phyloP scores from a whole-genome alignment of 1,284 basidiomycete genomes.

The Leccinum insolens region DNA sequence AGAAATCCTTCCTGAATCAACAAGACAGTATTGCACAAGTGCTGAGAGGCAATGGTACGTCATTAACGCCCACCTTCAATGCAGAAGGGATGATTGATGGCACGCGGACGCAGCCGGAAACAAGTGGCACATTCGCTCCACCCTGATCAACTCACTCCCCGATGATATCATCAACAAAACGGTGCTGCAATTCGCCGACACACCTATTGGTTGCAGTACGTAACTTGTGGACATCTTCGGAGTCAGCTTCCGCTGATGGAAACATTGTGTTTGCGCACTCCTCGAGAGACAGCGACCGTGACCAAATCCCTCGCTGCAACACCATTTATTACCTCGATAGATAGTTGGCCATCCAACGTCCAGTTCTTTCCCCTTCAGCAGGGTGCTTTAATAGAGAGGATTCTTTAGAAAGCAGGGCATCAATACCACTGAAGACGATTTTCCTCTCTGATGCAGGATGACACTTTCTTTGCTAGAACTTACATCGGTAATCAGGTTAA shows the following conservation, averaged over 20 bases:
- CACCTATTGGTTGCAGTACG: constrained; percentile 87
- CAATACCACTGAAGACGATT: too few species aligned
- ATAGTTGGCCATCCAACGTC: too few species aligned
- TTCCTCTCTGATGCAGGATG: too few species aligned
- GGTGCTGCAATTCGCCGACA: constrained; percentile 76
- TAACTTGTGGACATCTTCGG: constrained; percentile 20
- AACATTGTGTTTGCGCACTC: constrained; percentile 40
- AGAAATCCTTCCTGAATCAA: constrained; percentile 85
- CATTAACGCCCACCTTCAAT: not conserved
- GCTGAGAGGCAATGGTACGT: constrained; percentile 73
- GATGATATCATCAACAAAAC: constrained; percentile 87
- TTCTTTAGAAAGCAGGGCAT: too few species aligned
- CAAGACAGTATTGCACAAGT: constrained; percentile 92
- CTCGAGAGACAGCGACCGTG: constrained; percentile 54
- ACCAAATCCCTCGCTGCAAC: too few species aligned
- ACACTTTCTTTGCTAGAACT: too few species aligned
- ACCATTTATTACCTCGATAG: too few species aligned
- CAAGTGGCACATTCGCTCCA: constrained; percentile 89
- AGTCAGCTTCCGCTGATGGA: not conserved
- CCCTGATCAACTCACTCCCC: constrained; percentile 76
- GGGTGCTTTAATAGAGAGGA: too few species aligned
- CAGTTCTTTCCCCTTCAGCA: too few species aligned
- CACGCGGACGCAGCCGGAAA: constrained; percentile 56
- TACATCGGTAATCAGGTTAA: too few species aligned
- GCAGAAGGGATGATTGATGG: not conserved